These are phyloP conservation scores for Candida jianshihensis DNA, from an alignment of 805 yeast species.

Conservation along the genomic window DNA sequence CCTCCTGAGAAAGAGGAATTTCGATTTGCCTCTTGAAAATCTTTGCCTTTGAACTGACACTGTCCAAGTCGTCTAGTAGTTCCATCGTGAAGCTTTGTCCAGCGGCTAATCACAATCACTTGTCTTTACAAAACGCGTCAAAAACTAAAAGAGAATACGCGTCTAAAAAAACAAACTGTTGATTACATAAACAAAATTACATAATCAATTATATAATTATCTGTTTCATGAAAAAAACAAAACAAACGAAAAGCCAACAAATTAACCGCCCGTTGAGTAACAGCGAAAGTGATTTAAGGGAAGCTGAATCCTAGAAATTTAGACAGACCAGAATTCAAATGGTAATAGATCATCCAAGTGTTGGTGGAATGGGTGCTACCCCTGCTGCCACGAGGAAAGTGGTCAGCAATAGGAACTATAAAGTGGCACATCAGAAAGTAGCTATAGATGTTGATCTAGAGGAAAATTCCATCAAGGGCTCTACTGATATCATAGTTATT, in stretches of 20 bases:
- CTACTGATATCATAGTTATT: conserved; percentile 74
- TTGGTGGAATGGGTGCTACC: background rate
- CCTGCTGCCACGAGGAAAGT: background rate
- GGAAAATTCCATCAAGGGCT: conserved; percentile 52
- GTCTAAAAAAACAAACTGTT: no score
- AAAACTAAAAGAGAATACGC: no score
- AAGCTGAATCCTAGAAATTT: no score
- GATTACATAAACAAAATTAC: no score
- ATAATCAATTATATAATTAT: no score
- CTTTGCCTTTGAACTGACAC: conserved; percentile 9
- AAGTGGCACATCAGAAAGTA: conserved; percentile 80
- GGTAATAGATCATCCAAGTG: conserved; percentile 1
- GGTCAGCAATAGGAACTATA: conserved; percentile 32
- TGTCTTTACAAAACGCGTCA: no score
- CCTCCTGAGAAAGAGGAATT: conserved; percentile 1
- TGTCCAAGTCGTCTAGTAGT: conserved; percentile 15
- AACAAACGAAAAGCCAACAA: no score
- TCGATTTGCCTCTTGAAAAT: conserved; percentile 17
- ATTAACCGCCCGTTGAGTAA: no score
- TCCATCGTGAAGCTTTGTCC: no score
- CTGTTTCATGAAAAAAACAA: no score
- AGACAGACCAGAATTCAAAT: no score
- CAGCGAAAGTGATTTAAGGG: no score
- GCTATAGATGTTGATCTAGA: conserved; percentile 72
- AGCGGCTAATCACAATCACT: background rate